Evolutionary conservation across 2,329 filamentous ascomycete species (phyloP).

Genomic region (Daldinia eschscholtzii): DNA sequence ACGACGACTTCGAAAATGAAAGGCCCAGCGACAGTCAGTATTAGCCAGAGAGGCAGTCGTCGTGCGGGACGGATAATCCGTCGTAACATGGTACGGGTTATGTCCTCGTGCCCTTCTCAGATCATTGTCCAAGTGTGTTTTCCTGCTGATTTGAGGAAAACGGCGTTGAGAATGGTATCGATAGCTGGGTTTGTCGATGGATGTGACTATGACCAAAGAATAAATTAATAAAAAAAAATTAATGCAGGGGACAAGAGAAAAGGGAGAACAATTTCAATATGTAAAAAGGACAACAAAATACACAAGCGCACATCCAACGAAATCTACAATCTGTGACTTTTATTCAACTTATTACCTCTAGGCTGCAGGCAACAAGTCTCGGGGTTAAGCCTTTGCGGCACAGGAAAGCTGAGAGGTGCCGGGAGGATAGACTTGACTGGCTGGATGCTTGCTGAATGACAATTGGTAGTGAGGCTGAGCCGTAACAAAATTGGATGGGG

Average conservation of each 20-base stretch:
- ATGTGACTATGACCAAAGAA: constrained; percentile 19
- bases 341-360: constrained; percentile 16
- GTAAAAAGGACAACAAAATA: constrained; percentile 1
- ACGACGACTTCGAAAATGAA: constrained; percentile 54
- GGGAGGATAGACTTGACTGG: constrained; percentile 6
- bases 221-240: background rate
- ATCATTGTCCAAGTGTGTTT: constrained; percentile 39
- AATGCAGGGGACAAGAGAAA: constrained; percentile 12
- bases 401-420: background rate
- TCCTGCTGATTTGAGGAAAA: constrained; percentile 23
- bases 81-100: constrained; percentile 46
- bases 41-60: constrained; percentile 50
- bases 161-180: constrained; percentile 25
- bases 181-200: constrained; percentile 22
- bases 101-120: constrained; percentile 39
- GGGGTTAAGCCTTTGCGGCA: constrained; percentile 31
- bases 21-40: constrained; percentile 50
- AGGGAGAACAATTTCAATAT: background rate
- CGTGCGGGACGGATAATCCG: constrained; percentile 52
- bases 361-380: constrained; percentile 20
- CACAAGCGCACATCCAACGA: background rate
- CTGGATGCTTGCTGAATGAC: constrained; percentile 3
- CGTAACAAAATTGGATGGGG: constrained; percentile 20
- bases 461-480: constrained; percentile 39
- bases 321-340: background rate